Percentiles rank a stretch among this genome's conserved stretches.
phyloP scores from a whole-genome alignment of 2,329 filamentous ascomycete species.

The Xylariaceae sp. region DNA sequence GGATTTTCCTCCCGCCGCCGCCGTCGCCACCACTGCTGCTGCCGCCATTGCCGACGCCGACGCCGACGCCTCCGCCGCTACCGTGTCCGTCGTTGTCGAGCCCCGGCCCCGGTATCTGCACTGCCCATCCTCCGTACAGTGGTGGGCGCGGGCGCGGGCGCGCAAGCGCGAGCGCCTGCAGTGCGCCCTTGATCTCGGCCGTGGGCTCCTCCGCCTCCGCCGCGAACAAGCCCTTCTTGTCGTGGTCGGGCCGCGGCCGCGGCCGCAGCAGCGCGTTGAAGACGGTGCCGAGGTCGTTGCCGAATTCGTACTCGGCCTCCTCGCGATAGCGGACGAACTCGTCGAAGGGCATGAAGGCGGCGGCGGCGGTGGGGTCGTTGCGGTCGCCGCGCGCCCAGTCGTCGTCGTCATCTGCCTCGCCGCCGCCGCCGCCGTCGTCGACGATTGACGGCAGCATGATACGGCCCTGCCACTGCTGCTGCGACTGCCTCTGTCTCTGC shows the following conservation, averaged over 20 bases:
- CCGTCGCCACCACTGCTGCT: neutral
- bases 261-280: constrained; percentile 18
- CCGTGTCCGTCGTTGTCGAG: no score
- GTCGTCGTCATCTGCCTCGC: constrained; percentile 23
- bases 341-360: constrained; percentile 35
- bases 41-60: no score
- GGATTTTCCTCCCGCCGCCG: constrained; percentile 12
- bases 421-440: constrained; percentile 15
- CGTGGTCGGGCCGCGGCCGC: no score
- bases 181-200: constrained; percentile 12
- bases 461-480: no score
- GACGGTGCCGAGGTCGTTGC: constrained; percentile 21
- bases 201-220: constrained; percentile 20
- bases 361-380: constrained; percentile 1
- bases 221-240: constrained; percentile 23
- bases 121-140: neutral
- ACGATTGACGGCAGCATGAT: no score
- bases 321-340: constrained; percentile 35
- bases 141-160: no score
- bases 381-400: constrained; percentile 11
- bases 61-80: no score
- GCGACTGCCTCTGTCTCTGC: no score
- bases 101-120: no score
- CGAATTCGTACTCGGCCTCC: constrained; percentile 11
- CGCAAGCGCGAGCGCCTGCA: constrained; percentile 14